Conservation (phyloP, 2,329 filamentous ascomycete species). For the Biscogniauxia marginata region DNA sequence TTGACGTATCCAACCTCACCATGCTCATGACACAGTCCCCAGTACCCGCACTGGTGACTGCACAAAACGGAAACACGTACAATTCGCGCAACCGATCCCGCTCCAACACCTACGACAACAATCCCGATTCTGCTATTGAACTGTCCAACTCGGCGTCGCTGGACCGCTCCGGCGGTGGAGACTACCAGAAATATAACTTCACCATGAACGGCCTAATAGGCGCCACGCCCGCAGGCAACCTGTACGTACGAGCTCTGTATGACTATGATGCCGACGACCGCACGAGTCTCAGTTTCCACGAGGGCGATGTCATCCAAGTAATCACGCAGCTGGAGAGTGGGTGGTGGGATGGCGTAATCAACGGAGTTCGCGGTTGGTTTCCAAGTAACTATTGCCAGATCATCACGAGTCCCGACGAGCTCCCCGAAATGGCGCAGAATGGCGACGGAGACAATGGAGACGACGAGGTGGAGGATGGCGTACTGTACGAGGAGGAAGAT, state of each 20-base stretch:
- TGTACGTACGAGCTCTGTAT: constrained; percentile 95
- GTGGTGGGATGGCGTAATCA: constrained; percentile 99
- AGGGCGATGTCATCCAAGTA: constrained; percentile 97
- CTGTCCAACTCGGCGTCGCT: constrained; percentile 34
- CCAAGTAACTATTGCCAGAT: constrained; percentile 97
- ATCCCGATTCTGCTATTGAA: constrained; percentile 31
- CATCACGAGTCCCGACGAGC: constrained; percentile 73
- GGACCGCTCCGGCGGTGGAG: constrained; percentile 33
- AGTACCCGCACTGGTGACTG: constrained; percentile 45
- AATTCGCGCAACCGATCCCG: constrained; percentile 34
- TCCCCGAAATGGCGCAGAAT: constrained; percentile 60
- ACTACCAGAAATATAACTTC: constrained; percentile 30
- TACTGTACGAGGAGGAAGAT: constrained; percentile 65
- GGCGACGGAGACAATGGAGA: constrained; percentile 53
- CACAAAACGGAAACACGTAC: constrained; percentile 40
- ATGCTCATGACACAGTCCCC: constrained; percentile 55
- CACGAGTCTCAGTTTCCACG: constrained; percentile 93
- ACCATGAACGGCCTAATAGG: constrained; percentile 62
- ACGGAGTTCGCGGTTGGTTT: constrained; percentile 96
- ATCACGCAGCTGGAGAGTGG: constrained; percentile 97
- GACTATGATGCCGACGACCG: constrained; percentile 97
- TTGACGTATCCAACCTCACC: constrained; percentile 37
- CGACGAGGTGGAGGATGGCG: constrained; percentile 63
- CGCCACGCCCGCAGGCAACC: constrained; percentile 61
- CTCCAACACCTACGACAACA: constrained; percentile 29